Conservation (phyloP, 495 filamentous ascomycete genomes). For the Tuber aestivum region DNA sequence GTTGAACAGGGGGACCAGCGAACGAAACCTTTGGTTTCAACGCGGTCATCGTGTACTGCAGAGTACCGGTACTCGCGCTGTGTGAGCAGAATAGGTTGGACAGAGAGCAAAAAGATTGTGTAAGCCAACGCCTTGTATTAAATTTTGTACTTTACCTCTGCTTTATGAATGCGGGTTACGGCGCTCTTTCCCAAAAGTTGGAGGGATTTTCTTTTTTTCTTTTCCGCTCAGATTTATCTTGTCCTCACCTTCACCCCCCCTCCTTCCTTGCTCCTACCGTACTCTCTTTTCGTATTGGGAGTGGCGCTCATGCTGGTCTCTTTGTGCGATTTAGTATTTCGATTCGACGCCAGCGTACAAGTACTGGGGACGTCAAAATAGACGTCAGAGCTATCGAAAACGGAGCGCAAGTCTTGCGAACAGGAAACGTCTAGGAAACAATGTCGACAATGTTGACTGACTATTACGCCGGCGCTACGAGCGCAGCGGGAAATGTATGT, state of each 20-base stretch:
- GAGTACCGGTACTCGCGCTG: background rate
- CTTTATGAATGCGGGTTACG: background rate
- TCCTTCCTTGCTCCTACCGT: background rate
- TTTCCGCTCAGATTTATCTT: background rate
- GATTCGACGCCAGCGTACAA: background rate
- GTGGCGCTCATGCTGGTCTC: constrained; percentile 1
- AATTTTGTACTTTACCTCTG: background rate
- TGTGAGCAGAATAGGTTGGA: background rate
- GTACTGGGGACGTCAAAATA: background rate
- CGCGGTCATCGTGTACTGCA: background rate
- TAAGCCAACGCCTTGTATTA: background rate
- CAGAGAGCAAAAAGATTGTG: background rate
- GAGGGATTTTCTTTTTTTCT: constrained; percentile 1
- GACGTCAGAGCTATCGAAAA: background rate
- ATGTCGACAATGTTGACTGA: background rate
- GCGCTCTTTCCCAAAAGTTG: background rate
- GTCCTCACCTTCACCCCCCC: background rate
- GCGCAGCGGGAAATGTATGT: background rate
- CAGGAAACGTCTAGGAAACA: background rate
- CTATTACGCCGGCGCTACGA: background rate
- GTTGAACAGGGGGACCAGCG: background rate
- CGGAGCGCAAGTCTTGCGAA: background rate
- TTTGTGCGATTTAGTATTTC: background rate
- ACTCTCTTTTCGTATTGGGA: background rate
- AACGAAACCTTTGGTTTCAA: background rate